phyloP scores from a whole-genome alignment of 768 basidiomycete species.

The Steccherinum ochraceum region DNA sequence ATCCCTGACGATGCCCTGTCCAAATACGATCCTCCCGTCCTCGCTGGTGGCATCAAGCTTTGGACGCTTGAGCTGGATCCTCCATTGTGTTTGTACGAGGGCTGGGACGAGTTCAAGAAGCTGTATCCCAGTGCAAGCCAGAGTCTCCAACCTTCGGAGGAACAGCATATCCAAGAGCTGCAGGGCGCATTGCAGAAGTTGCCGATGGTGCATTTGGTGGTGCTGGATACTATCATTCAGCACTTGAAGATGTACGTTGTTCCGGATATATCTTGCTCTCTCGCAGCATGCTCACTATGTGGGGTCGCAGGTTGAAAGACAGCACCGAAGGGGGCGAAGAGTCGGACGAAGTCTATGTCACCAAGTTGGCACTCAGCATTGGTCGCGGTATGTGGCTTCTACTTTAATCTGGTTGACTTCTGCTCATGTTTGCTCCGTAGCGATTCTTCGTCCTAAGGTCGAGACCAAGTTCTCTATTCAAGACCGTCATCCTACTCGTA shows the following conservation, averaged over 20 bases:
- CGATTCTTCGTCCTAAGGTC: conserved; percentile 72
- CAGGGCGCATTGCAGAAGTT: conserved; percentile 58
- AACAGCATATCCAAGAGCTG: conserved; percentile 59
- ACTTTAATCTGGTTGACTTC: not conserved
- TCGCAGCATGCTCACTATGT: too few species aligned
- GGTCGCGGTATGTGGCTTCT: conserved; percentile 73
- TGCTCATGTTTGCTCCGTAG: conserved; percentile 30
- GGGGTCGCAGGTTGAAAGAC: conserved; percentile 52
- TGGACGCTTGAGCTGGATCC: conserved; percentile 92
- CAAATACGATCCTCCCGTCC: conserved; percentile 79
- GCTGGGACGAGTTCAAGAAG: conserved; percentile 87
- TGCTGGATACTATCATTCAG: conserved; percentile 69
- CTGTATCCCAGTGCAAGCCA: conserved; percentile 76
- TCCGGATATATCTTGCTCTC: too few species aligned
- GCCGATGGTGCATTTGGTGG: conserved; percentile 74
- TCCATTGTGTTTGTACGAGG: conserved; percentile 78
- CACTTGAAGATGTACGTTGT: conserved; percentile 65
- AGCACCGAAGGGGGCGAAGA: conserved; percentile 55
- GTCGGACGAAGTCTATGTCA: conserved; percentile 69
- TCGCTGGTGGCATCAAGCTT: conserved; percentile 80
- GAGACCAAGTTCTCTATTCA: conserved; percentile 87
- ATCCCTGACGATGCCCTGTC: conserved; percentile 51
- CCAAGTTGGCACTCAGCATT: conserved; percentile 83
- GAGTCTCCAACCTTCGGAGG: conserved; percentile 40
- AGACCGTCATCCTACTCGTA: conserved; percentile 80